phyloP scores from a whole-genome alignment of 2,329 filamentous ascomycete genomes.

The Trichoderma oligosporum region DNA sequence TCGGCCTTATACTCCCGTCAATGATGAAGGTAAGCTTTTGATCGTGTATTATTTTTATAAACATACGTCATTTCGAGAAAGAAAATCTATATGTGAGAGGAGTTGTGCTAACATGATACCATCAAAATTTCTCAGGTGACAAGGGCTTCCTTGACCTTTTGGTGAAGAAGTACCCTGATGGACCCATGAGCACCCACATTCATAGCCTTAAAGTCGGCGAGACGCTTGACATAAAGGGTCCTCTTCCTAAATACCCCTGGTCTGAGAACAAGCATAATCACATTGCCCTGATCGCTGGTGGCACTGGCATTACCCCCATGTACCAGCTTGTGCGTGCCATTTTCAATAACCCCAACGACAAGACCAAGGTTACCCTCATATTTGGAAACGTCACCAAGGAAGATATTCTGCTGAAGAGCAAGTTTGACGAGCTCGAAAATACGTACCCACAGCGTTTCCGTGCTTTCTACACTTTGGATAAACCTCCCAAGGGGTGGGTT shows the following conservation, averaged over 20 bases:
- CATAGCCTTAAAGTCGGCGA: conserved; percentile 80
- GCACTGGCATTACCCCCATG: conserved; percentile 97
- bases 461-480: conserved; percentile 90
- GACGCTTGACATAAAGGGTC: conserved; percentile 86
- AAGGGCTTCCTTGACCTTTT: conserved; percentile 82
- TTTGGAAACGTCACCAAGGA: conserved; percentile 88
- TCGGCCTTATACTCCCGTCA: conserved; percentile 88
- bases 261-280: conserved; percentile 87
- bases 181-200: conserved; percentile 87
- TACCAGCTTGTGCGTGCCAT: conserved; percentile 89
- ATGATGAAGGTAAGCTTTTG: conserved; percentile 72
- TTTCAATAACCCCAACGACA: conserved; percentile 93
- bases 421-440: conserved; percentile 86
- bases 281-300: conserved; percentile 83
- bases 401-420: conserved; percentile 85
- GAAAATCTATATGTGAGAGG: neutral
- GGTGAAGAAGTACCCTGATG: conserved; percentile 86
- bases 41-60: too few species aligned
- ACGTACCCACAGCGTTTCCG: conserved; percentile 92
- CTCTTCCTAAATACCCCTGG: conserved; percentile 92
- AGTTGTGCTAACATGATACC: neutral
- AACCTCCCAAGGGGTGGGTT: conserved; percentile 72
- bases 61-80: neutral
- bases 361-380: conserved; percentile 94
- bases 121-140: conserved; percentile 56